Base-by-base conservation (phyloP, 768 basidiomycete species). In the Amanita brunnescens region DNA sequence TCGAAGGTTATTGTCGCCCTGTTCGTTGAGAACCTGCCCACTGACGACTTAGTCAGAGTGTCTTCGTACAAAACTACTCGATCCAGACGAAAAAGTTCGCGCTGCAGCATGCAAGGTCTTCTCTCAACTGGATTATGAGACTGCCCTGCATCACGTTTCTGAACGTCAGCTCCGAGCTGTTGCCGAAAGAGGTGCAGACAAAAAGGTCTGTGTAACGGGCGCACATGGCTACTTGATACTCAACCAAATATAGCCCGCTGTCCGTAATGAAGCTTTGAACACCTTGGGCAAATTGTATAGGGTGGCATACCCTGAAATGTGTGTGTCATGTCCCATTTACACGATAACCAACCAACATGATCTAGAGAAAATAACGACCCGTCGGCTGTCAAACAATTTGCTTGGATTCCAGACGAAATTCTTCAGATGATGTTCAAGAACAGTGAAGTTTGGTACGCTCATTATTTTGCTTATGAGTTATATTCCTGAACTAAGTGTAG, bases 21-120 rank as follows among this genome's bases (percentile, higher is more conserved):
- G 20, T 53, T 39, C 24, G n/a, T 32, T 24, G 26, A 16, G 7
- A 32, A 12, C 4, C 43, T 16, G n/a, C 35, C 16, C 8, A 21
- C 48, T 45, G 24, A 7, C 56, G 16, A 6, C 6, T 38, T 3
- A 12, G 2, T 34, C 54, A 87, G 87, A 79, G 3, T 70, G 79
- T 32, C 67, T 94, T 29, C 61, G 66, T 20, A 61, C 67, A 12
- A 94, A 94, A 59, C 67, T 95, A 5, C 59, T 78, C 1, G 96
- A 99, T 64, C 85, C 90, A 0, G 96, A 98, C 56, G 96, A 97
- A 53, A 89, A 83, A 60, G 84, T 99, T 37, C 81, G 96, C 24
- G 80, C 87, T 5, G 85, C 91, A 0, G 82, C 83, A 0, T 95
- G 92, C 72, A 83, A 78, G 59, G 67, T 90, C 9, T 91, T 91